Conservation (phyloP, 257 asterid species). For the Petunia axillaris region DNA sequence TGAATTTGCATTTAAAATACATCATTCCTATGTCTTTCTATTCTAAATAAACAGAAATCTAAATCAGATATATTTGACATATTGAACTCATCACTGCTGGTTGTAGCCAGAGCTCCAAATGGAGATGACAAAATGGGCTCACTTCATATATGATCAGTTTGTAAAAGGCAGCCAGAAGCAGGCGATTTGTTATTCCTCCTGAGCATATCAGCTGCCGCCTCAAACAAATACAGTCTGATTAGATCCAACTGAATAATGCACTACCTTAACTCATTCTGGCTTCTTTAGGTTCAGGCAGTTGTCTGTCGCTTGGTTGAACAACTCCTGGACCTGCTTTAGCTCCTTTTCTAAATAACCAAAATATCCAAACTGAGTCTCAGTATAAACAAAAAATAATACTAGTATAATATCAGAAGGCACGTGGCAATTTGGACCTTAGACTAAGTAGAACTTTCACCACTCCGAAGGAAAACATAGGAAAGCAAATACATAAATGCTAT, state of each 20-base stretch:
- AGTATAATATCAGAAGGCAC: not conserved
- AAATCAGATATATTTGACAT: not conserved
- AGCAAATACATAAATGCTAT: not conserved
- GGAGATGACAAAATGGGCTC: not conserved
- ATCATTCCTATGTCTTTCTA: not conserved
- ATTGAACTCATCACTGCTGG: not conserved
- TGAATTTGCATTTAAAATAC: not conserved
- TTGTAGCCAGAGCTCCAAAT: not conserved
- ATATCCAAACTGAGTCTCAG: conserved; percentile 15
- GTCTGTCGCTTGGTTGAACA: conserved; percentile 77
- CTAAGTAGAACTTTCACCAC: not conserved
- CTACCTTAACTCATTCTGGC: conserved; percentile 51
- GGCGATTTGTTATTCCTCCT: not conserved
- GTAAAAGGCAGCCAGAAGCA: not conserved
- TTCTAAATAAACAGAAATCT: not conserved
- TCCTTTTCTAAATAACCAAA: conserved; percentile 54
- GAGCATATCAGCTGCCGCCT: not conserved
- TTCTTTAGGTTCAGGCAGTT: conserved; percentile 87
- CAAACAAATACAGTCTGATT: not conserved
- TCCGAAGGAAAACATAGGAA: conserved; percentile 4
- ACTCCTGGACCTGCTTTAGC: conserved; percentile 81
- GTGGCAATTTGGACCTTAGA: not conserved
- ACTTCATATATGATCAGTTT: not conserved
- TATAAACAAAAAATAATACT: not conserved
- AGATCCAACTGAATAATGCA: not conserved